Conservation (phyloP, 1,139 yeast species). For the Zygosaccharomyces sapae region DNA sequence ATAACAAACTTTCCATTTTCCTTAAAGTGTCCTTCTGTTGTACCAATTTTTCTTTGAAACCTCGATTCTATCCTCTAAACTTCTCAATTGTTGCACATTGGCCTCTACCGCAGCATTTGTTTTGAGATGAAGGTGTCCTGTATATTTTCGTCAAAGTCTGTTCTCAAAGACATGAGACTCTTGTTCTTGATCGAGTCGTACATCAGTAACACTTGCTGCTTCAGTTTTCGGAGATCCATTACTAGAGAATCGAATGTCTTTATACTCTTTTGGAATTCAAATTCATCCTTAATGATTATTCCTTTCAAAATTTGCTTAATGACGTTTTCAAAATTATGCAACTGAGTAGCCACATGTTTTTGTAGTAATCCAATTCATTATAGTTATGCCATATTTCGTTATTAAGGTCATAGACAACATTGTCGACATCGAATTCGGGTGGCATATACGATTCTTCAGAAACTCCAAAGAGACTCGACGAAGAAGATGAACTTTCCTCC, state of each 20-base stretch:
- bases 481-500: conserved; percentile 9
- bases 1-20: conserved; percentile 19
- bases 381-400: conserved; percentile 13
- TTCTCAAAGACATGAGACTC: conserved; percentile 10
- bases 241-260: conserved; percentile 19
- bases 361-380: conserved; percentile 19
- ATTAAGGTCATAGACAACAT: conserved; percentile 5
- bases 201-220: conserved; percentile 11
- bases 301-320: conserved; percentile 17
- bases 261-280: conserved; percentile 16
- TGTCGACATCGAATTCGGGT: conserved; percentile 7
- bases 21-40: conserved; percentile 83
- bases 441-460: conserved; percentile 9
- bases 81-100: conserved; percentile 16
- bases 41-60: conserved; percentile 31
- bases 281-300: conserved; percentile 19
- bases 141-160: conserved; percentile 13
- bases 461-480: conserved; percentile 10
- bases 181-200: conserved; percentile 12
- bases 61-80: conserved; percentile 18
- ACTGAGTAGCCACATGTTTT: conserved; percentile 20
- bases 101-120: conserved; percentile 10
- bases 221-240: conserved; percentile 11
- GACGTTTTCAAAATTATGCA: conserved; percentile 19
- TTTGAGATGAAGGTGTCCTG: conserved; percentile 19